Percentiles rank a stretch among this genome's conserved stretches.
These are phyloP conservation scores for Drosera spatulata DNA, from an alignment of 179 eudicot genomes.

Conservation along the genomic window DNA sequence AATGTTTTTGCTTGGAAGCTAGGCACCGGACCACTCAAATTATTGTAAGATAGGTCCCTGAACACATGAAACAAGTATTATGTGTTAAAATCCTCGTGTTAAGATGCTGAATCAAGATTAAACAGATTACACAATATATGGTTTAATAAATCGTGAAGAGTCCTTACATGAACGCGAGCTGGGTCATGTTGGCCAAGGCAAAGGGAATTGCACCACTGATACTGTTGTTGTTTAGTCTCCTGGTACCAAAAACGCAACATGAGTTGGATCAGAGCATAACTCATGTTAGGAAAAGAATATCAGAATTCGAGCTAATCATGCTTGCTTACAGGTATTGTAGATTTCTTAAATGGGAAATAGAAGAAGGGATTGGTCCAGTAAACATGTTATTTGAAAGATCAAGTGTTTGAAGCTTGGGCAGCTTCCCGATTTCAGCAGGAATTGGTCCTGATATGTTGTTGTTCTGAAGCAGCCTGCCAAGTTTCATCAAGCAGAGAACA, in stretches of 20 bases:
- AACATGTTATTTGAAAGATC: conserved; percentile 62
- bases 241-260: conserved; percentile 10
- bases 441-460: conserved; percentile 68
- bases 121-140: neutral
- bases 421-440: conserved; percentile 55
- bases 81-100: conserved; percentile 1
- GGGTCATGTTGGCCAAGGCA: conserved; percentile 50
- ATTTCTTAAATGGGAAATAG: conserved; percentile 37
- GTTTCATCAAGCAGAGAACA: neutral
- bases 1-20: conserved; percentile 66
- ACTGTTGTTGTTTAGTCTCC: conserved; percentile 75
- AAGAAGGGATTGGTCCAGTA: conserved; percentile 52
- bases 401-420: conserved; percentile 60
- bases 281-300: too few relatives aligned
- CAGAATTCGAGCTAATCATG: neutral
- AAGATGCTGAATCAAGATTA: neutral
- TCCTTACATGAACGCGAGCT: conserved; percentile 57
- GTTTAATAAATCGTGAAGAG: conserved; percentile 5
- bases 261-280: too few relatives aligned
- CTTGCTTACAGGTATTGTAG: conserved; percentile 61
- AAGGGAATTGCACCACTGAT: conserved; percentile 56
- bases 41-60: conserved; percentile 89
- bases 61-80: conserved; percentile 6
- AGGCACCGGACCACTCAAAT: conserved; percentile 89
- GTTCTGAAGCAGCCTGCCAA: conserved; percentile 59